These are phyloP conservation scores for Metarhizium brunneum DNA, from an alignment of 2,329 filamentous ascomycete species.

Conservation along the genomic window DNA sequence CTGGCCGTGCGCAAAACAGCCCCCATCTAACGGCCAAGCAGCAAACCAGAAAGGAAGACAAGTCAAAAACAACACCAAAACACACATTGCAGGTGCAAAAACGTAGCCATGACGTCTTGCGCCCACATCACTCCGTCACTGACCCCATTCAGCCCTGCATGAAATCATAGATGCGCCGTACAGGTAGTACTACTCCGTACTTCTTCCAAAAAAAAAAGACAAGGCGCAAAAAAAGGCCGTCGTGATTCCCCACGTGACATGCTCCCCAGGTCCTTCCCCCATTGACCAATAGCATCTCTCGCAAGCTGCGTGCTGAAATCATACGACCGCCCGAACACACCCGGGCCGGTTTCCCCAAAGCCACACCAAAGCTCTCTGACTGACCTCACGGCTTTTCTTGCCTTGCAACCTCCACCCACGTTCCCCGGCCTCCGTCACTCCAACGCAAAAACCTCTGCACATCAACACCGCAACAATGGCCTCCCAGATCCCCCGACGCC, in stretches of 20 bases:
- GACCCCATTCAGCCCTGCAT: too few relatives aligned
- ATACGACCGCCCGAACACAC: background rate
- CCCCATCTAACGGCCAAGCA: too few relatives aligned
- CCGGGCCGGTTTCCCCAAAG: too few relatives aligned
- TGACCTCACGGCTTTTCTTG: background rate
- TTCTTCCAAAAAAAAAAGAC: background rate
- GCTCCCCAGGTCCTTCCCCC: background rate
- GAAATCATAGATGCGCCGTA: too few relatives aligned
- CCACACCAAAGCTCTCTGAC: background rate
- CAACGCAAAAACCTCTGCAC: conserved; percentile 10
- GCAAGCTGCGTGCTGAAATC: background rate
- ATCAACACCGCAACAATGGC: conserved; percentile 35
- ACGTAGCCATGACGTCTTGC: background rate
- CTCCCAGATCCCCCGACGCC: conserved; percentile 45
- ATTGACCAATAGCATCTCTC: conserved; percentile 2
- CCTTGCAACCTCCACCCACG: background rate
- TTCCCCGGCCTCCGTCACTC: background rate
- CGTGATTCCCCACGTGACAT: conserved; percentile 2
- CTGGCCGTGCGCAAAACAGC: too few relatives aligned
- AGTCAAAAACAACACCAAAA: too few relatives aligned
- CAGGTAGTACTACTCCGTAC: too few relatives aligned
- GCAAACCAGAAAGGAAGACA: too few relatives aligned
- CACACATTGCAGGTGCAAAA: too few relatives aligned
- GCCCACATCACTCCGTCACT: too few relatives aligned
- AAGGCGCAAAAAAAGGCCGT: background rate